These are phyloP conservation scores for Tephrocybe rancida DNA, from an alignment of 768 basidiomycete species.

Conservation along the genomic window DNA sequence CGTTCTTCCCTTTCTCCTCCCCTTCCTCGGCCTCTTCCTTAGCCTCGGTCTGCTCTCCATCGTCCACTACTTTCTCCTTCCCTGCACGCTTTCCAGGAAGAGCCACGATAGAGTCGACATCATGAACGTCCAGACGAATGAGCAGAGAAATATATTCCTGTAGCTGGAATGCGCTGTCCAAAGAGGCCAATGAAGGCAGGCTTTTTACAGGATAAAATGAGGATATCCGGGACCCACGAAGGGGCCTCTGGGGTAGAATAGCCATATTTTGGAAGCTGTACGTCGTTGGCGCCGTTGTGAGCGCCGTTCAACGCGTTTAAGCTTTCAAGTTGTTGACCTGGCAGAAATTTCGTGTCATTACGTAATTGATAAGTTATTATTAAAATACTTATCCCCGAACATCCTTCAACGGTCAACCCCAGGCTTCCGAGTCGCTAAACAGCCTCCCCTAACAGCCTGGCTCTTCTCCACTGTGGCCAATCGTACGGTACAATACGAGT, in stretches of 20 bases:
- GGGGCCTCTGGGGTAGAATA: conserved; percentile 61
- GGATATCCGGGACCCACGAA: conserved; percentile 77
- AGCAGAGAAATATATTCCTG: conserved; percentile 93
- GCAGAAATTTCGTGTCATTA: conserved; percentile 4
- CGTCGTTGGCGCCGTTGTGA: neutral
- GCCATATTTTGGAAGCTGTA: conserved; percentile 29
- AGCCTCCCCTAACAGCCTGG: no score
- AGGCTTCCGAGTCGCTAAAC: no score
- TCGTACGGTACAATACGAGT: no score
- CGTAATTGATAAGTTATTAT: neutral
- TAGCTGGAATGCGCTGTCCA: conserved; percentile 92
- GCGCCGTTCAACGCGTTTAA: neutral
- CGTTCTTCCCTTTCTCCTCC: conserved; percentile 41
- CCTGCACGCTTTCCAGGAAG: conserved; percentile 60
- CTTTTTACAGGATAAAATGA: conserved; percentile 79
- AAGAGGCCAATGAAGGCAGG: conserved; percentile 66
- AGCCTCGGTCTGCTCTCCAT: conserved; percentile 31
- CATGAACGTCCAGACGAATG: conserved; percentile 84
- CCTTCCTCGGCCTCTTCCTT: conserved; percentile 23
- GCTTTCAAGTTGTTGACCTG: conserved; percentile 6
- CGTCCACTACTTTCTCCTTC: conserved; percentile 31
- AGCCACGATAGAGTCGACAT: conserved; percentile 80
- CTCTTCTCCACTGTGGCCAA: no score
- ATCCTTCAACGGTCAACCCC: no score
- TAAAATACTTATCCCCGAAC: no score